Base-by-base conservation (phyloP, 192 early-diverging fungal genomes). In the Lobosporangium transversale region DNA sequence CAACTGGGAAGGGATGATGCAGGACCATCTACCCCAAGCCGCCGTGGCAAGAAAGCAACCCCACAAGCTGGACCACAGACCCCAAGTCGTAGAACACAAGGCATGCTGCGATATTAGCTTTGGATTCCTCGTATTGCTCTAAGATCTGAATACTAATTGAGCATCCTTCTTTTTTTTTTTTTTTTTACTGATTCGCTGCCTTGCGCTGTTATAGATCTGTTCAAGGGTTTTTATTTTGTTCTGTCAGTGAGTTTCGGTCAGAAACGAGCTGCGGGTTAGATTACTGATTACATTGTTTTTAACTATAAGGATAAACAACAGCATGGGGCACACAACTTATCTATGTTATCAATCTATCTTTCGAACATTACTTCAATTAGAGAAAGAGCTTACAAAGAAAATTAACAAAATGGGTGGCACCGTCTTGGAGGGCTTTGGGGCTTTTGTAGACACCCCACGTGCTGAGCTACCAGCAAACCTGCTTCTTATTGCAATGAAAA, bases 171-270 rank as follows among this genome's bases (percentile, higher is more conserved):
- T 42, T 43, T 0, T 7, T 27, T 26, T 36, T 40, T 40, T 40
- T 14, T 10, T 40, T 40, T 40, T 10, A 40, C 37, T 40, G n/a
- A n/a, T n/a, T n/a, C n/a, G n/a, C n/a, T n/a, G n/a, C n/a, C n/a
- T n/a, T n/a, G n/a, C n/a, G n/a, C n/a, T n/a, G 27, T 18, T 1
- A 18, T 48, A 67, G 58, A 55, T 7, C 20, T 76, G 4, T 76
- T 76, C 65, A 66, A 57, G 17, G 73, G 50, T 24, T 40, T 62
- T 0, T 8, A 14, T 1, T 76, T 76, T 52, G 64, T 76, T 15
- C 10, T 76, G 15, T 51, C 73, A 2, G 32, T 75, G n/a, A 36
- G 27, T 3, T 21, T 17, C 1, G 14, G 42, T 55, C 7, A 24
- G 14, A 23, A 4, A 37, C 5, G 21, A 21, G n/a, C n/a, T n/a